phyloP scores from a whole-genome alignment of 768 basidiomycete genomes.

The Podaxis carcinomalis region DNA sequence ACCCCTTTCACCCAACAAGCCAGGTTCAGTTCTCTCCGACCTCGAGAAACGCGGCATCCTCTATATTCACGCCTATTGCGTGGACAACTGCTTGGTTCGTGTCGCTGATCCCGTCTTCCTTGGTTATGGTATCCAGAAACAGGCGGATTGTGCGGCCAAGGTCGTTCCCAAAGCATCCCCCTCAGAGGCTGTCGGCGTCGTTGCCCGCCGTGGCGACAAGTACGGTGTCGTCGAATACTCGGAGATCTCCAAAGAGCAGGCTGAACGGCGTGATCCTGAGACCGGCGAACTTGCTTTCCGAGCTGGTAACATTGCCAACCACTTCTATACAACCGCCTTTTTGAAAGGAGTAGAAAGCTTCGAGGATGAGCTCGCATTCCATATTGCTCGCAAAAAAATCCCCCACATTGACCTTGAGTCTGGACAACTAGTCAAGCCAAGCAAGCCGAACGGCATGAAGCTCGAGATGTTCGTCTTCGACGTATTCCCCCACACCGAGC shows the following conservation, averaged over 20 bases:
- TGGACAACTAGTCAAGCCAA: constrained; percentile 72
- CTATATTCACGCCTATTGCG: constrained; percentile 94
- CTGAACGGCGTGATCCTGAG: constrained; percentile 65
- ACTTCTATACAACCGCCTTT: constrained; percentile 91
- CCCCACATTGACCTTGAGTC: constrained; percentile 68
- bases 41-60: constrained; percentile 69
- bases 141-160: constrained; percentile 91
- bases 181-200: constrained; percentile 91
- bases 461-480: constrained; percentile 98
- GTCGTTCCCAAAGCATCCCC: constrained; percentile 89
- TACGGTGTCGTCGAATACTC: constrained; percentile 97
- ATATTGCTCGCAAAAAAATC: constrained; percentile 98
- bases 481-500: constrained; percentile 89
- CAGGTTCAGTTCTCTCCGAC: constrained; percentile 79
- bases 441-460: constrained; percentile 97
- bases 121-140: constrained; percentile 86
- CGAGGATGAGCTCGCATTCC: constrained; percentile 89
- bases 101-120: constrained; percentile 98
- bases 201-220: constrained; percentile 78
- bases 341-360: constrained; percentile 74
- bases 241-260: constrained; percentile 86
- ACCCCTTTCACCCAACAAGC: constrained; percentile 57
- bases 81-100: constrained; percentile 97
- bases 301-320: constrained; percentile 96
- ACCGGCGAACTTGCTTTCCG: constrained; percentile 83